Base-by-base conservation (phyloP, 768 basidiomycete species). In the Termitomyces sp. region DNA sequence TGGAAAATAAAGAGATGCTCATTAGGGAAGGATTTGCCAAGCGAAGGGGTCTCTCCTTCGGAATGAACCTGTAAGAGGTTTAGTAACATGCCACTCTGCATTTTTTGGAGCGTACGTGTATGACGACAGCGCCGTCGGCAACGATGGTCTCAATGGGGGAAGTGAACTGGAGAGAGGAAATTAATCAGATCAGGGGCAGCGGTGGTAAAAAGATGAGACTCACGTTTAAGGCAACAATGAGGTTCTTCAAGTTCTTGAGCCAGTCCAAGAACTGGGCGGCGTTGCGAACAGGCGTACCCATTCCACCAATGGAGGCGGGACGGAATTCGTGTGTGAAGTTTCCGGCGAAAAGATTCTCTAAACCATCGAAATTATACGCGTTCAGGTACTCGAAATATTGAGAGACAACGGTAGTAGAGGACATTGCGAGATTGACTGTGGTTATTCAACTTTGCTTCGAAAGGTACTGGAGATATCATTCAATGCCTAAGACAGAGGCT, bases 1-100 rank as follows among this genome's bases (percentile, higher is more conserved):
- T 60, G 54, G 53, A 63, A 63, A 40, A 63, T 63, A 53, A 63
- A 63, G n/a, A 63, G 37, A 52, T 59, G 58, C 34, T 60, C 58
- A 43, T 63, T 63, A 34, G 58, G 58, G 54, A 56, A 59, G 5
- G 58, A 63, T 38, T 59, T 57, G 43, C 11, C 31, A 6, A 56
- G 29, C 10, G 54, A 46, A 36, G 57, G 37, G 15, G 62, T 60
- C 20, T 40, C 45, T 15, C 59, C 59, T 9, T 51, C 7, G 20
- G 43, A 57, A 47, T 51, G 49, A 42, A 63, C 59, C 59, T 57
- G 11, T 3, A 32, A 32, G 29, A 29, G 31, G 6, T 7, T 49
- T 10, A 46, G 34, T 37, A 11, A 11, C 11, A 31, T 37, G 17
- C 5, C 12, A 14, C 6, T 40, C 9, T 49, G 6, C 9, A 5